phyloP scores from a whole-genome alignment of 2,329 filamentous ascomycete species.

The Aureobasidium mangrovei region DNA sequence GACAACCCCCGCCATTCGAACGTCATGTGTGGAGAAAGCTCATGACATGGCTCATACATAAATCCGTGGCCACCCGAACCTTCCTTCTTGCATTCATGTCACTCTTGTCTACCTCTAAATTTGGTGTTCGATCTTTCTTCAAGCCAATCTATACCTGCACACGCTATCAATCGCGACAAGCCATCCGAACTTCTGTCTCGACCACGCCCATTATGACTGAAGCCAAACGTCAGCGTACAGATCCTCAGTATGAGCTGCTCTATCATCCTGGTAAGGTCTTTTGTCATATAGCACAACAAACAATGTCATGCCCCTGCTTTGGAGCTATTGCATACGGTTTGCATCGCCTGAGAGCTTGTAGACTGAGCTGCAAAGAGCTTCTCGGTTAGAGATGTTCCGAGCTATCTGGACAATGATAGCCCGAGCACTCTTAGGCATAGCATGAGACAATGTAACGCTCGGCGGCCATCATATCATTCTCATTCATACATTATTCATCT shows the following conservation, averaged over 20 bases:
- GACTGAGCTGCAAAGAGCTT: too few relatives aligned
- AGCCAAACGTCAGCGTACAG: constrained; percentile 12
- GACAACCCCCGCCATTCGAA: background rate
- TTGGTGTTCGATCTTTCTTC: background rate
- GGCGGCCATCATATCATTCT: too few relatives aligned
- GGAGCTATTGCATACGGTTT: too few relatives aligned
- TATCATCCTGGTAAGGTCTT: constrained; percentile 53
- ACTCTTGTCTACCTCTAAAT: background rate
- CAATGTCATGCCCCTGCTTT: too few relatives aligned
- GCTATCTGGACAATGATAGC: too few relatives aligned
- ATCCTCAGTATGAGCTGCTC: constrained; percentile 49
- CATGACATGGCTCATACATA: background rate
- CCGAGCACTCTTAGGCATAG: too few relatives aligned
- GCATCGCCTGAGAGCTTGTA: too few relatives aligned
- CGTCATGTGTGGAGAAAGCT: constrained; percentile 8
- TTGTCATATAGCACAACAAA: too few relatives aligned
- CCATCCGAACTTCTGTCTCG: background rate
- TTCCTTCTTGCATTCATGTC: background rate
- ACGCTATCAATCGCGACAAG: background rate
- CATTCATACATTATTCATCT: too few relatives aligned
- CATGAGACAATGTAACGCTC: too few relatives aligned
- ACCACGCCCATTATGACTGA: background rate
- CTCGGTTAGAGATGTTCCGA: too few relatives aligned
- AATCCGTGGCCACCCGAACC: background rate
- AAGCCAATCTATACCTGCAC: background rate